A percentile compares a stretch with the other conserved stretches of the same genome.
Evolutionary conservation across 106 monocot genomes (phyloP).

Genomic region (Hemerocallis citrina): DNA sequence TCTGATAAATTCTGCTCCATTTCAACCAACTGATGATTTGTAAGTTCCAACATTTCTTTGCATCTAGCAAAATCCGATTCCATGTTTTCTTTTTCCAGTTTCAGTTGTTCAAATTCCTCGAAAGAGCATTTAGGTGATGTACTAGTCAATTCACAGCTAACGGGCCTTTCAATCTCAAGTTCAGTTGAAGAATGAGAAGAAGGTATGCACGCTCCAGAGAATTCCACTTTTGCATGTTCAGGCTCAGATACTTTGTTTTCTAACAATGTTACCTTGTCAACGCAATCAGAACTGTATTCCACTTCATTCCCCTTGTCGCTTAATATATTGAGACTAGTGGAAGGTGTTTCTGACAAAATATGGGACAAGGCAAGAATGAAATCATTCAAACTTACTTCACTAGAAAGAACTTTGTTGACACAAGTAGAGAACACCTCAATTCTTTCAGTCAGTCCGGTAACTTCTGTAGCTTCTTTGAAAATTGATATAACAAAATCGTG

Average conservation of each 20-base stretch:
- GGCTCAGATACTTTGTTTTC: slow-evolving; percentile 52
- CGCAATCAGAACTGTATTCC: slow-evolving; percentile 47
- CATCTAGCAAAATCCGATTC: slow-evolving; percentile 50
- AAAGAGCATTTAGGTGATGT: slow-evolving; percentile 16
- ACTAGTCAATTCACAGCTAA: slow-evolving; percentile 31
- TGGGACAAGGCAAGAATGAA: slow-evolving; percentile 47
- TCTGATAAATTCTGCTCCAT: slow-evolving; percentile 35
- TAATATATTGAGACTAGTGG: slow-evolving; percentile 9
- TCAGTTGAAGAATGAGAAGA: slow-evolving; percentile 24
- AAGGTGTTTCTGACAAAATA: slow-evolving; percentile 32
- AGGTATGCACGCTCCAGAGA: slow-evolving; percentile 8
- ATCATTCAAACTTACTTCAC: slow-evolving; percentile 26
- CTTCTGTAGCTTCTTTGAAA: slow-evolving; percentile 25
- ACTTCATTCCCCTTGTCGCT: slow-evolving; percentile 28
- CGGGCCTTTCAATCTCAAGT: slow-evolving; percentile 35
- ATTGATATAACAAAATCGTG: slow-evolving; percentile 43
- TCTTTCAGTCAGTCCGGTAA: slow-evolving; percentile 24
- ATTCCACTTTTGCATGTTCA: slow-evolving; percentile 25
- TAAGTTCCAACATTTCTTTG: slow-evolving; percentile 38
- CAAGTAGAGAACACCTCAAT: slow-evolving; percentile 48
- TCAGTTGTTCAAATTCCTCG: slow-evolving; percentile 64
- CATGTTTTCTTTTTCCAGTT: slow-evolving; percentile 56
- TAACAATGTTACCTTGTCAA: slow-evolving; percentile 79
- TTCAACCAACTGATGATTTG: slow-evolving; percentile 45
- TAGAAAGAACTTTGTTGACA: slow-evolving; percentile 36